Evolutionary conservation across 2,329 filamentous ascomycete species (phyloP).

Genomic region (Pseudogymnoascus sp.): DNA sequence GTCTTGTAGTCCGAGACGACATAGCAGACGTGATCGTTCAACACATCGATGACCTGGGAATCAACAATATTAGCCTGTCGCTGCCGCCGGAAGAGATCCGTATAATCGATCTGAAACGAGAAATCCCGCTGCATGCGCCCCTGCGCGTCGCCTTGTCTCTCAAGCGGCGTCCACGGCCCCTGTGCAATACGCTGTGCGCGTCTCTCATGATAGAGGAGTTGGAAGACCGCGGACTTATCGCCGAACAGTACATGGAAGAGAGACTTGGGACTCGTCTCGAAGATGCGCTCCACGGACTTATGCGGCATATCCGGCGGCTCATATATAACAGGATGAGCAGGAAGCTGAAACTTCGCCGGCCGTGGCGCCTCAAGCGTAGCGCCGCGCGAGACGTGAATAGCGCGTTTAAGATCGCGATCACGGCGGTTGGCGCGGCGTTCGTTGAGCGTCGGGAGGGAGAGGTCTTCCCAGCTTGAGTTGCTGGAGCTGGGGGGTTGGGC

Average conservation of each 20-base stretch:
- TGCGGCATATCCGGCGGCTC: constrained; percentile 75
- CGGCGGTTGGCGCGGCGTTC: constrained; percentile 40
- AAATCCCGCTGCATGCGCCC: constrained; percentile 72
- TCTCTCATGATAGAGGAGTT: constrained; percentile 79
- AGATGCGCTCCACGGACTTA: constrained; percentile 70
- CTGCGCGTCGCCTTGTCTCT: constrained; percentile 36
- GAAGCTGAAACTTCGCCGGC: constrained; percentile 65
- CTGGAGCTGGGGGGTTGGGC: constrained; percentile 59
- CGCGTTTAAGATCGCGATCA: constrained; percentile 45
- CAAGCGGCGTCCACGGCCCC: constrained; percentile 71
- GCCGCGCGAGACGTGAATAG: constrained; percentile 56
- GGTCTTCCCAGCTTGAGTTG: constrained; percentile 86
- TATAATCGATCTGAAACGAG: constrained; percentile 65
- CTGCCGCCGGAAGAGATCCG: constrained; percentile 56
- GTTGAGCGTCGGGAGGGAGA: constrained; percentile 52
- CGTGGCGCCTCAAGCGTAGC: constrained; percentile 35
- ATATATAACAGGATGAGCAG: constrained; percentile 72
- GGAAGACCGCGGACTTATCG: constrained; percentile 91
- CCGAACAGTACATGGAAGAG: constrained; percentile 96
- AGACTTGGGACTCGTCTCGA: constrained; percentile 86
- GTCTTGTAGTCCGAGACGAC: constrained; percentile 56
- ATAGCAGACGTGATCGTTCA: constrained; percentile 67
- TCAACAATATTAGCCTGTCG: constrained; percentile 63
- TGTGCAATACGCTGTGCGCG: constrained; percentile 74
- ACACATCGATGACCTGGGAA: constrained; percentile 77